These are phyloP conservation scores for Colletotrichum siamense DNA, from an alignment of 2,329 filamentous ascomycete species.

Conservation along the genomic window DNA sequence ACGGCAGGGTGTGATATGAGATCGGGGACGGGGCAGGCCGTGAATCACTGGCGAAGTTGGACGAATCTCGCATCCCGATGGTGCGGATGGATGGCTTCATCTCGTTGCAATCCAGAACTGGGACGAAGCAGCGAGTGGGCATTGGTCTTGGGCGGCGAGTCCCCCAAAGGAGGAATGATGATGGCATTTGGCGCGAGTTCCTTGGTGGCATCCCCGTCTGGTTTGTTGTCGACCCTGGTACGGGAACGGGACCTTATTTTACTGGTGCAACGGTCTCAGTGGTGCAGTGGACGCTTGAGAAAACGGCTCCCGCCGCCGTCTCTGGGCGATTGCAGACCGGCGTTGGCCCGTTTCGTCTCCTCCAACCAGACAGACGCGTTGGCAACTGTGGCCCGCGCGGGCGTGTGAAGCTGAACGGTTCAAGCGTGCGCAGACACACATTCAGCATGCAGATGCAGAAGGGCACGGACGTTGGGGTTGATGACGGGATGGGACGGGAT, in stretches of 20 bases:
- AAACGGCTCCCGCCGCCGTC: neutral
- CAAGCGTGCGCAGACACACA: neutral
- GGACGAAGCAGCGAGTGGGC: neutral
- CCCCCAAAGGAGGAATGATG: neutral
- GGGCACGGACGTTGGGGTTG: neutral
- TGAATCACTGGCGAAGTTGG: neutral
- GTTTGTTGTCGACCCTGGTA: neutral
- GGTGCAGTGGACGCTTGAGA: neutral
- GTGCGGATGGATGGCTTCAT: neutral
- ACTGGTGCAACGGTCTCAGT: conserved; percentile 7
- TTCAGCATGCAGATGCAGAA: neutral
- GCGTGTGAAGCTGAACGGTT: neutral
- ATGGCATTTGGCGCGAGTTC: conserved; percentile 1
- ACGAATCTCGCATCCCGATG: neutral
- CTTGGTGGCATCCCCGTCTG: conserved; percentile 10
- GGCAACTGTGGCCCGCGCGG: neutral
- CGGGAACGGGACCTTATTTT: conserved; percentile 10
- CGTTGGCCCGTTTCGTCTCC: neutral
- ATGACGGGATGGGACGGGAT: neutral
- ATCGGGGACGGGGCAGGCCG: neutral
- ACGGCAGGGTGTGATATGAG: neutral
- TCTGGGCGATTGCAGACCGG: neutral
- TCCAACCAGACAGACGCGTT: neutral
- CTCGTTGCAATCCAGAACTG: neutral
- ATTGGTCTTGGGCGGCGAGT: neutral